Conservation (phyloP, 176 grass and related monocot species). For the Ananas comosus region DNA sequence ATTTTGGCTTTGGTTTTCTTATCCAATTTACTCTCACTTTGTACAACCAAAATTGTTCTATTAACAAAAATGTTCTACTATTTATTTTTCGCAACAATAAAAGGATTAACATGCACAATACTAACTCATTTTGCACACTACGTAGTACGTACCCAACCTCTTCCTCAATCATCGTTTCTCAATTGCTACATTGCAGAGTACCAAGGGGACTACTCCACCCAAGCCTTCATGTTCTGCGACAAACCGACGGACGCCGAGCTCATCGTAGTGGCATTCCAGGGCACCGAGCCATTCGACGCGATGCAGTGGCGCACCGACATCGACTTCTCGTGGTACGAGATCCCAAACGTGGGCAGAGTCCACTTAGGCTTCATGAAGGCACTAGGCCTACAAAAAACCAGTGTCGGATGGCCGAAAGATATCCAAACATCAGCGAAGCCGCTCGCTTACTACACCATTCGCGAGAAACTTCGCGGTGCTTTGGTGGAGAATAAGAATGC, state of each 20-base stretch:
- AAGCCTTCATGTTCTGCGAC: slow-evolving; percentile 57
- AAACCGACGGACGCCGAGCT: slow-evolving; percentile 34
- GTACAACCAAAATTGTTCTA: no score
- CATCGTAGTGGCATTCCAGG: slow-evolving; percentile 57
- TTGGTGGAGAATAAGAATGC: slow-evolving; percentile 19
- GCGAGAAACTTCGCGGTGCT: slow-evolving; percentile 30
- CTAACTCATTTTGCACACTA: neutral
- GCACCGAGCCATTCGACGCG: slow-evolving; percentile 62
- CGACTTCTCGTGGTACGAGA: slow-evolving; percentile 64
- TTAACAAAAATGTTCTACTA: no score
- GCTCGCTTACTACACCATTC: slow-evolving; percentile 69
- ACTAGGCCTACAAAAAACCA: slow-evolving; percentile 34
- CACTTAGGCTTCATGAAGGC: slow-evolving; percentile 74
- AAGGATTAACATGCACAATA: neutral
- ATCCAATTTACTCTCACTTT: no score
- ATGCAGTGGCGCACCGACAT: slow-evolving; percentile 67
- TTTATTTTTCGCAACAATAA: neutral
- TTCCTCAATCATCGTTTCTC: neutral
- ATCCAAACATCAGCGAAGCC: neutral
- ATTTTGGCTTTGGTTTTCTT: no score
- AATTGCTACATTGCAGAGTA: slow-evolving; percentile 26
- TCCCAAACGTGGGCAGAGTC: slow-evolving; percentile 38
- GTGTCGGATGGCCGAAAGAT: slow-evolving; percentile 25
- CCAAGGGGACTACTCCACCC: slow-evolving; percentile 41
- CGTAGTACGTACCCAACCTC: neutral